A percentile compares a stretch with the other conserved stretches of the same genome.
Conservation (phyloP, 2,329 filamentous ascomycete genomes). For the Septoria petroselini region DNA sequence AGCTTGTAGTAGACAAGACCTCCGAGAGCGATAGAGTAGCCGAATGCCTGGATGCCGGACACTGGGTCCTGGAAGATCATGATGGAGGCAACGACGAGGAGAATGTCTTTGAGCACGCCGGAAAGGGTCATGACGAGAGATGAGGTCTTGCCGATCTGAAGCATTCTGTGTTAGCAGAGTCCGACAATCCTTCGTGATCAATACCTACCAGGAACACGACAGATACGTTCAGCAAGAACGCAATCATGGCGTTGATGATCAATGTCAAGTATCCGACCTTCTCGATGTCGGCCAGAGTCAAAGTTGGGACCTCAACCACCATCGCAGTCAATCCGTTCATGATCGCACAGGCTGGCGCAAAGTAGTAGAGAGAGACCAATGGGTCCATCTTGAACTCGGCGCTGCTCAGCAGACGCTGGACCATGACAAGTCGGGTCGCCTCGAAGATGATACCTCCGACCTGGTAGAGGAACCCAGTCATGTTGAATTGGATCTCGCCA, state of each 20-base stretch:
- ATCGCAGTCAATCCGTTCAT: constrained; percentile 76
- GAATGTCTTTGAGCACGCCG: constrained; percentile 83
- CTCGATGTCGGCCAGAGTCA: constrained; percentile 68
- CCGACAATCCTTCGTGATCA: neutral
- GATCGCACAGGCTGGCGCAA: constrained; percentile 75
- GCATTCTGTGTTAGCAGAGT: neutral
- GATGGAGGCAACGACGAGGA: constrained; percentile 77
- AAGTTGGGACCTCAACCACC: constrained; percentile 68
- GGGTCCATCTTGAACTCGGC: constrained; percentile 91
- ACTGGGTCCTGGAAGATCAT: constrained; percentile 76
- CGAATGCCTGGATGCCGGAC: constrained; percentile 73
- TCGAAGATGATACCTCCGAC: constrained; percentile 76
- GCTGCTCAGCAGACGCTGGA: constrained; percentile 76
- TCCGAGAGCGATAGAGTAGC: constrained; percentile 73
- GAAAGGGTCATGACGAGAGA: constrained; percentile 82
- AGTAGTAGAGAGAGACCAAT: constrained; percentile 85
- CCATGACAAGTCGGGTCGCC: constrained; percentile 78
- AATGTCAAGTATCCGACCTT: constrained; percentile 70
- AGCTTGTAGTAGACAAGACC: constrained; percentile 87
- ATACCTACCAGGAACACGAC: constrained; percentile 76
- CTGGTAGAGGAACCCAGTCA: constrained; percentile 76
- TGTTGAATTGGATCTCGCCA: constrained; percentile 91
- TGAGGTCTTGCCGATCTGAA: constrained; percentile 80
- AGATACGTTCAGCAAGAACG: constrained; percentile 79
- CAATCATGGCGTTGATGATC: constrained; percentile 71